Conservation (phyloP, 2,329 filamentous ascomycete species). For the Ophiostoma pallidulum region DNA sequence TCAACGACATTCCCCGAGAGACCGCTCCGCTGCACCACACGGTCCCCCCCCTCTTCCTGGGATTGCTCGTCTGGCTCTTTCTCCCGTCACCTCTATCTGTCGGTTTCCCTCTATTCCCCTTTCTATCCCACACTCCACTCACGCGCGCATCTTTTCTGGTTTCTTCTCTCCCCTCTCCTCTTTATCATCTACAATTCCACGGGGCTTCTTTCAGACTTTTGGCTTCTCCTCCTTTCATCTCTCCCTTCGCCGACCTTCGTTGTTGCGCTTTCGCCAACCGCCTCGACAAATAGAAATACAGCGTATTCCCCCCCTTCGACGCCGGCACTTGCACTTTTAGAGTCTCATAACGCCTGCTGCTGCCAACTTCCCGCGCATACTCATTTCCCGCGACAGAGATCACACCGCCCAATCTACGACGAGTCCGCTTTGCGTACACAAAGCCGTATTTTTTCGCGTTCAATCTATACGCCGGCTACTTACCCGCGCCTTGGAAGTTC, state of each 20-base stretch:
- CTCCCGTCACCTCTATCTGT: constrained; percentile 1
- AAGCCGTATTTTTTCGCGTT: no score
- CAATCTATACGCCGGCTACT: no score
- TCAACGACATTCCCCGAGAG: background rate
- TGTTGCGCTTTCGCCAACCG: no score
- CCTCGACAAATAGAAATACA: no score
- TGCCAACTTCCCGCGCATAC: no score
- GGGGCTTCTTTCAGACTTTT: background rate
- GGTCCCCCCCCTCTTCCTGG: background rate
- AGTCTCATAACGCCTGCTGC: no score
- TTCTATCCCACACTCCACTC: constrained; percentile 6
- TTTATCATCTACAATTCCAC: background rate
- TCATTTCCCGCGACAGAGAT: background rate
- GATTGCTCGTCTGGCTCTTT: background rate
- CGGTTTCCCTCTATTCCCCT: constrained; percentile 1
- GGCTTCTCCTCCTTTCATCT: no score
- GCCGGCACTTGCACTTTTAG: no score
- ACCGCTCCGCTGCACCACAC: background rate
- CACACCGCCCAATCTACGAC: background rate
- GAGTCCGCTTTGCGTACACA: no score
- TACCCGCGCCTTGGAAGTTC: no score
- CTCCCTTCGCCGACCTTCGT: no score
- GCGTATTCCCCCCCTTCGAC: background rate
- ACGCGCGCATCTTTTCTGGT: constrained; percentile 8
- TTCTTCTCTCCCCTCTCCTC: background rate